These are phyloP conservation scores for Euphorbia tirucalli DNA, from an alignment of 345 rosid species.

Conservation along the genomic window DNA sequence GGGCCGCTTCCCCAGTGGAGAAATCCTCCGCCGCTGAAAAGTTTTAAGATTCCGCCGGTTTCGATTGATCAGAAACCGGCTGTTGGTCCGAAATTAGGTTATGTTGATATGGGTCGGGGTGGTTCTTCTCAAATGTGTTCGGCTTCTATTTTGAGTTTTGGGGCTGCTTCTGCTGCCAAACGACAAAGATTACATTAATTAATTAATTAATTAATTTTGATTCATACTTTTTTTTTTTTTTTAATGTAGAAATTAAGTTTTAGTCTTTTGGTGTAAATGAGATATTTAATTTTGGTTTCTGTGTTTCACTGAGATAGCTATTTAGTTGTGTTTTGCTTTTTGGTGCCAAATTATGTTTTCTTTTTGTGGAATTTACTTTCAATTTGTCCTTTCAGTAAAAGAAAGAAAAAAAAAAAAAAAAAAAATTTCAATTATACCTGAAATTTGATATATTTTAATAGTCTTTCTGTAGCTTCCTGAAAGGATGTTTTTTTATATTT, in stretches of 20 bases:
- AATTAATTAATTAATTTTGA: too few species aligned
- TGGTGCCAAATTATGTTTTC: too few species aligned
- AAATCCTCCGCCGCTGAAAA: conserved; percentile 80
- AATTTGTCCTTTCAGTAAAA: too few species aligned
- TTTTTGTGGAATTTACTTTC: too few species aligned
- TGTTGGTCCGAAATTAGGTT: conserved; percentile 16
- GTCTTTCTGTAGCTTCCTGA: too few species aligned
- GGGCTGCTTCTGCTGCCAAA: conserved; percentile 40
- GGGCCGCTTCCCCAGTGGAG: conserved; percentile 94
- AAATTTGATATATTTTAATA: too few species aligned
- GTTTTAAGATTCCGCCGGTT: conserved; percentile 56
- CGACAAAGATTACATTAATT: conserved; percentile 61
- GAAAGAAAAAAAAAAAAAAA: too few species aligned
- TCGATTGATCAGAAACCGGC: conserved; percentile 29
- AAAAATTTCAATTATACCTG: too few species aligned
- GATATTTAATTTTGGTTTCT: too few species aligned
- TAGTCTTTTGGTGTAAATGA: conserved; percentile 33
- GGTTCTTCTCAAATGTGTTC: conserved; percentile 44
- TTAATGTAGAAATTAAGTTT: conserved; percentile 17
- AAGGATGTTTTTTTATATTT: too few species aligned
- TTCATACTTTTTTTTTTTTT: background rate
- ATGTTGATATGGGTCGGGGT: conserved; percentile 5
- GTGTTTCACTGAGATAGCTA: too few species aligned
- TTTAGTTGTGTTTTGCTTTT: too few species aligned
- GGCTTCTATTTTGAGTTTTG: conserved; percentile 39